These are phyloP conservation scores for Podospora australis DNA, from an alignment of 495 filamentous ascomycete species.

Conservation along the genomic window DNA sequence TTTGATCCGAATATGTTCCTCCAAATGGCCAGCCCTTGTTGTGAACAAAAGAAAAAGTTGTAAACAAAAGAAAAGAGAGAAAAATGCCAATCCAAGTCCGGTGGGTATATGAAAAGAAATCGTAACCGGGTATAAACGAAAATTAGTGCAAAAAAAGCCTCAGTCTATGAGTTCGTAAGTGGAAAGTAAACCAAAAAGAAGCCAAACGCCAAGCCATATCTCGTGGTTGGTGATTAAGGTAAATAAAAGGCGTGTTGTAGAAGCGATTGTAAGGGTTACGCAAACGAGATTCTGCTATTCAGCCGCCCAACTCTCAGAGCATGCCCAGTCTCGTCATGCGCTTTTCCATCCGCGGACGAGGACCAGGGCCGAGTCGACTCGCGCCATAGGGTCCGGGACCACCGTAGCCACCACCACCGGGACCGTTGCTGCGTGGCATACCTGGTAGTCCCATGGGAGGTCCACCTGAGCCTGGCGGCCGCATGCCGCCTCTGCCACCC, in stretches of 20 bases:
- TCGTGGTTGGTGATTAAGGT: not conserved
- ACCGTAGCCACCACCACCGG: not conserved
- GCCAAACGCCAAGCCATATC: slow-evolving; percentile 9
- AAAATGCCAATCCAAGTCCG: slow-evolving; percentile 1
- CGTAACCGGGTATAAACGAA: slow-evolving; percentile 1
- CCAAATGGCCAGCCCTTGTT: not conserved
- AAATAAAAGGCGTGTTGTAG: no score
- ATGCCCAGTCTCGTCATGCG: slow-evolving; percentile 82
- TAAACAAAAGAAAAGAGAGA: not conserved
- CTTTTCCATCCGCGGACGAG: slow-evolving; percentile 54
- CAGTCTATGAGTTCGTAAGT: slow-evolving; percentile 7
- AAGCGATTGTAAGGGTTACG: no score
- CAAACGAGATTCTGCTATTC: no score
- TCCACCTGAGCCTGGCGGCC: slow-evolving; percentile 4
- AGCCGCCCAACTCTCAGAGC: slow-evolving; percentile 50
- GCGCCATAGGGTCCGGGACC: slow-evolving; percentile 8
- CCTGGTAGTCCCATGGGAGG: slow-evolving; percentile 11
- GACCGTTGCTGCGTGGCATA: not conserved
- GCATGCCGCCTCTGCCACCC: not conserved
- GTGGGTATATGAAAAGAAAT: slow-evolving; percentile 13
- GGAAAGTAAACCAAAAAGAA: not conserved
- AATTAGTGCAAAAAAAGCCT: slow-evolving; percentile 1
- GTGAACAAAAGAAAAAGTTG: not conserved
- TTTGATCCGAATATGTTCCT: not conserved
- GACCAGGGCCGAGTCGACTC: slow-evolving; percentile 16